Percentiles rank a stretch among this genome's conserved stretches.
Evolutionary conservation across 441 rosid genomes (phyloP).

Genomic region (Populus trichocarpa): DNA sequence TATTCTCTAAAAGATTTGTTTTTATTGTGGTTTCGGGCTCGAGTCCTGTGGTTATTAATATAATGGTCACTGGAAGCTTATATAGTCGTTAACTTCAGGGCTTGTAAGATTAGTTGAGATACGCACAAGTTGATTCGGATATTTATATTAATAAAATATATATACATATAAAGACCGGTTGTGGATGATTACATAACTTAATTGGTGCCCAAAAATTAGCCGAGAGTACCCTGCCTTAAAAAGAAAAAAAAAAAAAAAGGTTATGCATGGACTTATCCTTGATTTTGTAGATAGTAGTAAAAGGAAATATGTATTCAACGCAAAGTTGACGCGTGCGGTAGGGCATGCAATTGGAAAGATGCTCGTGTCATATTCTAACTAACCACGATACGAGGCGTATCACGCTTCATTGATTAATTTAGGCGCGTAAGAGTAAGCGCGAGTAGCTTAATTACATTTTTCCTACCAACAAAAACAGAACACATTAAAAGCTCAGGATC

Average conservation of each 20-base stretch:
- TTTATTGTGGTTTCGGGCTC: no score
- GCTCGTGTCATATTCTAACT: not conserved
- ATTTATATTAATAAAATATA: no score
- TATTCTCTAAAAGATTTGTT: no score
- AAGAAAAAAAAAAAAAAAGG: not conserved
- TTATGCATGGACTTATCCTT: not conserved
- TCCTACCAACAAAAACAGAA: not conserved
- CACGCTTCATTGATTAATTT: not conserved
- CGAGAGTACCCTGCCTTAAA: no score
- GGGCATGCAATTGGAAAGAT: not conserved
- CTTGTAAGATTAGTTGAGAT: accelerated
- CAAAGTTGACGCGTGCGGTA: not conserved
- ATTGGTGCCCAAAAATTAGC: no score
- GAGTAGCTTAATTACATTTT: not conserved
- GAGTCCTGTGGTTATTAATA: no score
- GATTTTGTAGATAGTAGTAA: not conserved
- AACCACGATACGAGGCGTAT: not conserved
- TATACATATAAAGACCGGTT: no score
- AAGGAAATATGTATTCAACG: not conserved
- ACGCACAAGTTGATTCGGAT: accelerated
- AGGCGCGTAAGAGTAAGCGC: not conserved
- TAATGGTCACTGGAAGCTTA: accelerated
- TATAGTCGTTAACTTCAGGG: accelerated
- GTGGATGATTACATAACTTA: no score
- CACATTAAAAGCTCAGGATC: not conserved